Base-by-base conservation (phyloP, 1,139 yeast species). In the Lodderomyces pseudojiufengensis region DNA sequence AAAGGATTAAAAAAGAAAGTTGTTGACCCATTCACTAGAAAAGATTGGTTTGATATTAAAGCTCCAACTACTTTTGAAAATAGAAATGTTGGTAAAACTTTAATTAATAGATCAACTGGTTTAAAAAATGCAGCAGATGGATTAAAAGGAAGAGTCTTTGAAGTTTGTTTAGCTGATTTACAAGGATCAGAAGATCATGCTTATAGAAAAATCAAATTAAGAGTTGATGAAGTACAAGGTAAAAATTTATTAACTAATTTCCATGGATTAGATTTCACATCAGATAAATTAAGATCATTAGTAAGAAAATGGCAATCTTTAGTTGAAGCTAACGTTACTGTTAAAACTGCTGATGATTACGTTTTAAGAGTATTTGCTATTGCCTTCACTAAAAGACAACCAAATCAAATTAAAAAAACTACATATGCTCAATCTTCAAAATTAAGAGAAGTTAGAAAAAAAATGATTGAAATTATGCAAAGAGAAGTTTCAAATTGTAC, bases 161-260 rank as follows among this genome's bases (percentile, higher is more conserved):
- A 70, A 59, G 72, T 69, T 38, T 56, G 62, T 47, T 65, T 70
- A 51, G 76, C 75, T 48, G 76, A 70, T 55, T 65, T 70, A 52
- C 75, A 69, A 58, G 76, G 75, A 39, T 65, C 73, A 39, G 76
- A 70, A 61, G 75, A 70, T 60, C 75, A 70, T 63, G 60, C 75
- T 38, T 62, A 63, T 70, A 69, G 73, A 65, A 70, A 70, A 59
- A 55, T 70, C 53, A 69, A 65, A 61, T 69, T 70, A 63, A 69
- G 76, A 69, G 75, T 69, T 44, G 76, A 70, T 49, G 76, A 70
- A 61, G 76, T 70, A 40, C 73, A 70, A 59, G 75, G 75, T 59
- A 70, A 70, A 61, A 69, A 70, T 65, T 67, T 70, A 57, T 68
- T 70, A 57, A 70, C 76, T 63, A 70, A 70, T 69, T 70, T 70